These are phyloP conservation scores for Monosporascus sp. DNA, from an alignment of 2,329 filamentous ascomycete species.

Conservation along the genomic window DNA sequence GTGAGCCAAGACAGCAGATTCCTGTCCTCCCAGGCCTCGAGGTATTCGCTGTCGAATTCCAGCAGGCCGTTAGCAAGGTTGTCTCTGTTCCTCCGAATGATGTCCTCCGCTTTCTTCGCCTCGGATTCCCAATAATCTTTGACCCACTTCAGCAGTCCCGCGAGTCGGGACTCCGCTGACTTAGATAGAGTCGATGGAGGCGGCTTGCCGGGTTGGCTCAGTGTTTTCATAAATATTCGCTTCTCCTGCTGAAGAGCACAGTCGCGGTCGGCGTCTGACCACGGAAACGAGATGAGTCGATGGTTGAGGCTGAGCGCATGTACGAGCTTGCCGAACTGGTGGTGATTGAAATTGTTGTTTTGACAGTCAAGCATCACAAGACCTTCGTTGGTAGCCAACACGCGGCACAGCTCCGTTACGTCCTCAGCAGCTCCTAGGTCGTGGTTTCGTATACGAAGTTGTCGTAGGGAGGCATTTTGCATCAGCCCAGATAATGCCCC, in stretches of 20 bases:
- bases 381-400: constrained; percentile 42
- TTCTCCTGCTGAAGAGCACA: constrained; percentile 23
- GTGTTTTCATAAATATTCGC: constrained; percentile 14
- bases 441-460: constrained; percentile 52
- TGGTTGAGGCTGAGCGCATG: constrained; percentile 23
- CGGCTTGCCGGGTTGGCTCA: constrained; percentile 9
- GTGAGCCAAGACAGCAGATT: constrained; percentile 17
- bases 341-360: constrained; percentile 47
- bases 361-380: constrained; percentile 50
- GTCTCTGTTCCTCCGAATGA: constrained; percentile 18
- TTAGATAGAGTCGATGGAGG: constrained; percentile 16
- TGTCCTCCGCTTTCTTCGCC: constrained; percentile 12
- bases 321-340: constrained; percentile 24
- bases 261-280: constrained; percentile 18
- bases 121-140: constrained; percentile 22
- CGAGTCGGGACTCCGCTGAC: constrained; percentile 19
- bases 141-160: constrained; percentile 19
- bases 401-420: constrained; percentile 39
- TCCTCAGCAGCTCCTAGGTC: constrained; percentile 41
- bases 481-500: constrained; percentile 43
- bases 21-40: constrained; percentile 24
- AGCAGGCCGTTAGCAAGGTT: constrained; percentile 12
- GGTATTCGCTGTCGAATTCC: constrained; percentile 19
- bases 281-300: constrained; percentile 26
- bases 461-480: constrained; percentile 38